Conservation (phyloP, 2,329 filamentous ascomycete genomes). For the Pyricularia sp. region DNA sequence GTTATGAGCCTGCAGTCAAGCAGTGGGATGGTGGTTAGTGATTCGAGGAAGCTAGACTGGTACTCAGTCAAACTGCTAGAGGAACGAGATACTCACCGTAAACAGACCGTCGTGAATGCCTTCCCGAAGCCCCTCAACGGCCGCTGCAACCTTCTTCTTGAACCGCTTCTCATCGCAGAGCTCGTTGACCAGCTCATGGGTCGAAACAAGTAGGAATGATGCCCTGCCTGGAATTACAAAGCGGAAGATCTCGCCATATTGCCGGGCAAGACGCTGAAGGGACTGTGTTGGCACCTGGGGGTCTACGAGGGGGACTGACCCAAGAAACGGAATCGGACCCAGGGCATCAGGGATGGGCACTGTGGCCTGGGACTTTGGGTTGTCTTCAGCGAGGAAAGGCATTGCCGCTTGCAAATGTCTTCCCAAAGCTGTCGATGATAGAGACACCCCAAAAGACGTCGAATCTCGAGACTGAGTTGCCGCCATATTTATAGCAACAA, state of each 20-base stretch:
- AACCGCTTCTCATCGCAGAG: slow-evolving; percentile 59
- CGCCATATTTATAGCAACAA: background rate
- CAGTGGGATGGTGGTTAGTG: background rate
- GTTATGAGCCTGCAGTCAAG: slow-evolving; percentile 21
- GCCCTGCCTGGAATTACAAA: slow-evolving; percentile 28
- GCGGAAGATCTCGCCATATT: slow-evolving; percentile 56
- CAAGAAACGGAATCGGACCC: slow-evolving; percentile 1
- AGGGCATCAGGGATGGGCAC: background rate
- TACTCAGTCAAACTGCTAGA: background rate
- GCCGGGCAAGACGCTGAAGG: slow-evolving; percentile 47
- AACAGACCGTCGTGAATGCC: slow-evolving; percentile 59
- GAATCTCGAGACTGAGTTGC: background rate
- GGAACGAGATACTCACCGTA: slow-evolving; percentile 24
- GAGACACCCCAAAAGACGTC: background rate
- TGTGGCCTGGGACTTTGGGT: background rate
- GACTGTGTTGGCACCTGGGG: slow-evolving; percentile 44
- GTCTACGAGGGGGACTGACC: background rate
- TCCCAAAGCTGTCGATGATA: background rate
- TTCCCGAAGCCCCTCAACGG: slow-evolving; percentile 40
- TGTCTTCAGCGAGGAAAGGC: background rate
- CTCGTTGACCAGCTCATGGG: slow-evolving; percentile 42
- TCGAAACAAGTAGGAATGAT: slow-evolving; percentile 6
- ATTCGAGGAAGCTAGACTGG: background rate
- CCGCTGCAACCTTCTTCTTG: slow-evolving; percentile 31
- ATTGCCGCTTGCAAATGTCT: background rate